phyloP scores from a whole-genome alignment of 805 yeast species.

The Candida takata region DNA sequence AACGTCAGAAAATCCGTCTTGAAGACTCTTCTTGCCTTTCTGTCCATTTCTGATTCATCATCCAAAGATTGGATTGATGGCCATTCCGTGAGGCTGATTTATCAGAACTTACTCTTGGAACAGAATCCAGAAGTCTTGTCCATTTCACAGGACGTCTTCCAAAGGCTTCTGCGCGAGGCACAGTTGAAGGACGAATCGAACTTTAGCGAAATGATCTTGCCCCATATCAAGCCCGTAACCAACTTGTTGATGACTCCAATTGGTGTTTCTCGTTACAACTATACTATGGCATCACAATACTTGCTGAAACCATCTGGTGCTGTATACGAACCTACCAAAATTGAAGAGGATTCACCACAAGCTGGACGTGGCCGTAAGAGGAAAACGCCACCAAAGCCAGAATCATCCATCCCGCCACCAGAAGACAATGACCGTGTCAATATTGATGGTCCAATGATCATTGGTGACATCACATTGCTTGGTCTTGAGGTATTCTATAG shows the following conservation, averaged over 20 bases:
- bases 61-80: slow-evolving; percentile 72
- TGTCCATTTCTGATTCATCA: slow-evolving; percentile 45
- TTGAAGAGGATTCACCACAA: slow-evolving; percentile 11
- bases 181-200: slow-evolving; percentile 28
- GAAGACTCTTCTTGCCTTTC: slow-evolving; percentile 70
- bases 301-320: slow-evolving; percentile 75
- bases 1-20: slow-evolving; percentile 87
- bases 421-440: slow-evolving; percentile 58
- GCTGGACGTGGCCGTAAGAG: slow-evolving; percentile 41
- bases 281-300: slow-evolving; percentile 69
- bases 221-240: slow-evolving; percentile 54
- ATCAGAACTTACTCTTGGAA: slow-evolving; percentile 84
- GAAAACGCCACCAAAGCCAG: slow-evolving; percentile 26
- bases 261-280: slow-evolving; percentile 85
- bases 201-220: slow-evolving; percentile 46
- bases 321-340: slow-evolving; percentile 2
- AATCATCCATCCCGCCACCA: slow-evolving; percentile 39
- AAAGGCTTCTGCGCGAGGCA: slow-evolving; percentile 42
- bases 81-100: slow-evolving; percentile 63
- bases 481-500: slow-evolving; percentile 68
- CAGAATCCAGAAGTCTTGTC: slow-evolving; percentile 70
- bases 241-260: slow-evolving; percentile 85
- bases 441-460: slow-evolving; percentile 87
- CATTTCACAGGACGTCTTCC: slow-evolving; percentile 58
- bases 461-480: slow-evolving; percentile 84